Conservation (phyloP, 2,329 filamentous ascomycete genomes). For the Epichloe gansuensis region DNA sequence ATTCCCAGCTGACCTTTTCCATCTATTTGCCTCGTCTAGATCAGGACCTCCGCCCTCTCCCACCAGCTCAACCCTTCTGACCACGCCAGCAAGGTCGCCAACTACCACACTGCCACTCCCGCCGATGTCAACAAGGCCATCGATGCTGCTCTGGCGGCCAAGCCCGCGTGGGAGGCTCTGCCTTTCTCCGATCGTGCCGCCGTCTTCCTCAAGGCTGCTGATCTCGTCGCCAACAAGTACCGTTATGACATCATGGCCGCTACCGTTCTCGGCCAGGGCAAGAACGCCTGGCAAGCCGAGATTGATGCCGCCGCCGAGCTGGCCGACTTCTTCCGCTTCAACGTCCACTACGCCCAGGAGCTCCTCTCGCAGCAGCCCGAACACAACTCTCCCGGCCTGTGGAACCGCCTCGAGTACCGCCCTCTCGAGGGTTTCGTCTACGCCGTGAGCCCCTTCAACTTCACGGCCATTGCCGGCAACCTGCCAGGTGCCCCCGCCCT, state of each 20-base stretch:
- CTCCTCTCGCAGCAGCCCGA: conserved; percentile 77
- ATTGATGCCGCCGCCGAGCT: conserved; percentile 91
- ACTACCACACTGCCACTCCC: conserved; percentile 70
- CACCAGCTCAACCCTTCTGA: conserved; percentile 75
- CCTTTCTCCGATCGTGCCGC: conserved; percentile 86
- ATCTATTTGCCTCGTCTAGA: conserved; percentile 25
- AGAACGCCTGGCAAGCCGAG: conserved; percentile 99
- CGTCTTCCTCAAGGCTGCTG: conserved; percentile 91
- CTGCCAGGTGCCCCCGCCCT: conserved; percentile 71
- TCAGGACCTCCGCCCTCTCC: conserved; percentile 53
- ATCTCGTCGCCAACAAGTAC: conserved; percentile 84
- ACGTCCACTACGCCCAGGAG: conserved; percentile 87
- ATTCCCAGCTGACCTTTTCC: not conserved
- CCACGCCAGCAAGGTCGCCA: conserved; percentile 64
- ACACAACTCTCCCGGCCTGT: conserved; percentile 72
- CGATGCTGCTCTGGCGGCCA: conserved; percentile 72
- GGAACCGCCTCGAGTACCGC: conserved; percentile 85
- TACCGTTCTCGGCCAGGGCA: conserved; percentile 92
- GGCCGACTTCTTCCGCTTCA: conserved; percentile 87
- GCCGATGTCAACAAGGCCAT: conserved; percentile 71
- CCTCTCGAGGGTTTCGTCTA: conserved; percentile 93
- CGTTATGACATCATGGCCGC: conserved; percentile 93
- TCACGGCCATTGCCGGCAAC: conserved; percentile 88
- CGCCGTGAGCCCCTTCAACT: conserved; percentile 91
- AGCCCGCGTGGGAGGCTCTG: conserved; percentile 71